A percentile compares a stretch with the other conserved stretches of the same genome.
phyloP scores from a whole-genome alignment of 2,329 filamentous ascomycete species.

The Ceratocystis cacaofunesta region DNA sequence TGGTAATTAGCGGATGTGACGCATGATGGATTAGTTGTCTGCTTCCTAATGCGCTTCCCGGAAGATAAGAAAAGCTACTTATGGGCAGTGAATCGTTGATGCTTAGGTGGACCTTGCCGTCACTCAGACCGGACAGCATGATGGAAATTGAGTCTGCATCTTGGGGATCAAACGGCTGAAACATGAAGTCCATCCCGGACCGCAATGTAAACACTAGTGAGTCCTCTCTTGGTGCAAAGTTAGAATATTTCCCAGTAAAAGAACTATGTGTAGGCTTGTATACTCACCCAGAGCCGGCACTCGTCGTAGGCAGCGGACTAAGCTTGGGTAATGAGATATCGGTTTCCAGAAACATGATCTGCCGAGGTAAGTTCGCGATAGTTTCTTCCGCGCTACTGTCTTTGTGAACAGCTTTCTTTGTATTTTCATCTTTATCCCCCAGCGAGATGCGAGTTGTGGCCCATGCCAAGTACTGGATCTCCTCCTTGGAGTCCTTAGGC shows the following conservation, averaged over 20 bases:
- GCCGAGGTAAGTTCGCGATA: constrained; percentile 47
- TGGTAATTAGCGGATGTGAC: constrained; percentile 59
- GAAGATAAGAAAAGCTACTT: constrained; percentile 44
- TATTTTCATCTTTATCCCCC: neutral
- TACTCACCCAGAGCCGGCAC: constrained; percentile 47
- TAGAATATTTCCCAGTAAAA: neutral
- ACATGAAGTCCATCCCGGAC: constrained; percentile 54
- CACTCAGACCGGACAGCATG: constrained; percentile 57
- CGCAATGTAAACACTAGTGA: constrained; percentile 54
- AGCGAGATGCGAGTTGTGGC: constrained; percentile 11
- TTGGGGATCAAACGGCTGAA: constrained; percentile 45
- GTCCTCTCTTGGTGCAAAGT: constrained; percentile 29
- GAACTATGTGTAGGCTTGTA: neutral
- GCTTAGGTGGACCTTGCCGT: constrained; percentile 59
- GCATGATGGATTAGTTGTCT: constrained; percentile 42
- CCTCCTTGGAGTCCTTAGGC: constrained; percentile 20
- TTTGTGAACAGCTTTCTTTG: constrained; percentile 14
- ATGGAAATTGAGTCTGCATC: constrained; percentile 65
- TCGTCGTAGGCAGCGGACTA: constrained; percentile 48
- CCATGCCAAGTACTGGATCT: constrained; percentile 14
- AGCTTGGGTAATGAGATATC: constrained; percentile 64
- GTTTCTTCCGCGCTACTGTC: neutral
- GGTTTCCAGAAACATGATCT: constrained; percentile 60
- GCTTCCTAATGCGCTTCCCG: constrained; percentile 19
- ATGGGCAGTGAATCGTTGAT: constrained; percentile 79